Base-by-base conservation (phyloP, 2,329 filamentous ascomycete genomes). In the Drechslera avenae region DNA sequence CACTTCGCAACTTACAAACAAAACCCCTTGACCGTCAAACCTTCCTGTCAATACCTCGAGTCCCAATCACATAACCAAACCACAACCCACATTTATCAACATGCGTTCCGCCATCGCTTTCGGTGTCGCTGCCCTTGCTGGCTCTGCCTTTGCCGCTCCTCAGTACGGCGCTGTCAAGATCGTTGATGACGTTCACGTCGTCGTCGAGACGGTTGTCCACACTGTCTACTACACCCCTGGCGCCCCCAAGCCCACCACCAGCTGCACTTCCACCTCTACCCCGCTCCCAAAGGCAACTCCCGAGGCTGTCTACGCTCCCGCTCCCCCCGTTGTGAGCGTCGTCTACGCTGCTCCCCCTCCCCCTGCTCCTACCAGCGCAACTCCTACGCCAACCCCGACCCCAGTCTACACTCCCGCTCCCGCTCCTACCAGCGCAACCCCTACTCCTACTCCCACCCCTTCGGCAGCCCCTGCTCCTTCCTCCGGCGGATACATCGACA, bases 41-140 rank as follows among this genome's bases (percentile, higher is more conserved):
- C 54, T 36, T 46, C 50, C 37, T 56, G 53, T 56, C 54, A 51
- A 50, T 52, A 47, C 45, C 40, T 36, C 49, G 50, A 53, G 46
- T 46, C 34, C 34, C 54, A 41, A 50, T 46, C 46, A 54, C 37
- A 46, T 44, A 19, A 36, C 31, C 26, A 46, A 40, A 19, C 45
- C 39, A 50, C 18, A 33, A 52, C 19, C 44, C 53, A 60, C 46
- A 57, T 44, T 54, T 46, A 56, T 56, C 60, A 71, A 58, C 34
- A 72, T 72, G 69, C 64, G 64, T 49, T 50, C 60, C 54, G 31
- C 62, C 44, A 57, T 61, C 47, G 54, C 62, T 44, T n/a, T 54
- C 44, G 47, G 43, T 18, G 46, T 69, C 51, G 62, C 68, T 46
- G 68, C 67, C 65, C 62, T 72, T 46, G 64, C 61, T 26, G 67